A percentile compares a stretch with the other conserved stretches of the same genome.
Conservation (phyloP, 2,329 filamentous ascomycete genomes). For the Aspergillus neotritici region DNA sequence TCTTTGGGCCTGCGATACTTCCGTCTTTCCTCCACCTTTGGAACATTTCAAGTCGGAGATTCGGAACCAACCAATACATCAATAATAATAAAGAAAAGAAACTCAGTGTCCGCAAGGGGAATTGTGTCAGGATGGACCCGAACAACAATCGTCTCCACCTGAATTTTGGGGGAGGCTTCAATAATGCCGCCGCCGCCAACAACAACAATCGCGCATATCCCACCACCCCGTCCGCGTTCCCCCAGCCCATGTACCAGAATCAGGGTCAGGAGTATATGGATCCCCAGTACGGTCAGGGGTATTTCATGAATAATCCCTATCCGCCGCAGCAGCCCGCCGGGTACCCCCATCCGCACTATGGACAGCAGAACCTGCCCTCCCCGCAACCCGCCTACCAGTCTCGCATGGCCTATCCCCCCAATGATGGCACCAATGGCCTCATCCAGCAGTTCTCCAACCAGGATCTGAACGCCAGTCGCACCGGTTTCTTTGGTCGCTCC, state of each 20-base stretch:
- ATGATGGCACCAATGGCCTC: conserved; percentile 82
- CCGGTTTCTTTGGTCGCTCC: conserved; percentile 63
- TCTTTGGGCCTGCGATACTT: too few relatives aligned
- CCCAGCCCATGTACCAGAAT: conserved; percentile 73
- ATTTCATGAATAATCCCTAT: conserved; percentile 61
- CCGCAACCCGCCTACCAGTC: conserved; percentile 51
- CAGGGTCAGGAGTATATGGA: conserved; percentile 58
- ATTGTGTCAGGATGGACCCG: conserved; percentile 46
- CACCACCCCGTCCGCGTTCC: conserved; percentile 92
- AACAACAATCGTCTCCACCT: conserved; percentile 48
- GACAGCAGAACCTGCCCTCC: conserved; percentile 50
- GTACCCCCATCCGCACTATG: conserved; percentile 47
- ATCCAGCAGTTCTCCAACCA: conserved; percentile 97
- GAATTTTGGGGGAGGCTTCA: conserved; percentile 56
- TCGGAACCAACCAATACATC: not conserved
- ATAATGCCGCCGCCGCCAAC: conserved; percentile 43
- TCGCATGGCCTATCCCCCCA: conserved; percentile 51
- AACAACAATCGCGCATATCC: conserved; percentile 66
- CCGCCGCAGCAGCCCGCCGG: conserved; percentile 43
- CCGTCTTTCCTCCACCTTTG: too few relatives aligned
- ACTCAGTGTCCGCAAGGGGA: conserved; percentile 43
- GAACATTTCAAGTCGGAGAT: too few relatives aligned
- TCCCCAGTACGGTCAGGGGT: conserved; percentile 44
- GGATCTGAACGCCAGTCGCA: conserved; percentile 72
- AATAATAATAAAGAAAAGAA: not conserved